Conservation (phyloP, 2,329 filamentous ascomycete species). For the Plectosphaerella sp. region DNA sequence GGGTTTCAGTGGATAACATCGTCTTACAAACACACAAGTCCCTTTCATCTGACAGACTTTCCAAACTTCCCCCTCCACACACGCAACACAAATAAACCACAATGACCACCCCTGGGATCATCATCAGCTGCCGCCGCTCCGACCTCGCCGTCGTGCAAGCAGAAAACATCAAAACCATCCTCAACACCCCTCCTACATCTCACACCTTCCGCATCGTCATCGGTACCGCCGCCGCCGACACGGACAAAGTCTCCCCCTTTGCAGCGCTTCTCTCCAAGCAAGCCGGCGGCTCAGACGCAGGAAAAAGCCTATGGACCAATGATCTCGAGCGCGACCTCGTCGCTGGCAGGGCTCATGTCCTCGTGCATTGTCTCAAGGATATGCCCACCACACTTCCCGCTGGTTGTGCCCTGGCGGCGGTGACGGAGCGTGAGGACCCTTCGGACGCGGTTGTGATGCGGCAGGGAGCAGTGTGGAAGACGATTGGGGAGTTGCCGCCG, state of each 20-base stretch:
- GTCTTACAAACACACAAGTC: too few species aligned
- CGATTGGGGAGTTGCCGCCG: slow-evolving; percentile 8
- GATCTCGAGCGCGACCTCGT: slow-evolving; percentile 9
- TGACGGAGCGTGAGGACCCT: slow-evolving; percentile 9
- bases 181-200: not conserved
- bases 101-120: not conserved
- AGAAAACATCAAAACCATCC: not conserved
- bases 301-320: slow-evolving; percentile 13
- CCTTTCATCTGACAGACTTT: too few species aligned
- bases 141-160: not conserved
- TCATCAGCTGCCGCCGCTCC: not conserved
- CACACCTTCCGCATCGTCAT: not conserved
- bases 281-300: slow-evolving; percentile 12
- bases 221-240: slow-evolving; percentile 23
- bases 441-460: slow-evolving; percentile 11
- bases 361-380: slow-evolving; percentile 11
- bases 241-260: slow-evolving; percentile 12
- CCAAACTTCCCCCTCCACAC: too few species aligned
- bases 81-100: too few species aligned
- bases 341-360: slow-evolving; percentile 6
- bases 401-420: slow-evolving; percentile 6
- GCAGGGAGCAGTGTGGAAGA: slow-evolving; percentile 2
- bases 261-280: slow-evolving; percentile 10
- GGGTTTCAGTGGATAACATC: too few species aligned
- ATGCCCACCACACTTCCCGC: slow-evolving; percentile 10